These are phyloP conservation scores for Onygenales sp. DNA, from an alignment of 2,329 filamentous ascomycete species.

Conservation along the genomic window DNA sequence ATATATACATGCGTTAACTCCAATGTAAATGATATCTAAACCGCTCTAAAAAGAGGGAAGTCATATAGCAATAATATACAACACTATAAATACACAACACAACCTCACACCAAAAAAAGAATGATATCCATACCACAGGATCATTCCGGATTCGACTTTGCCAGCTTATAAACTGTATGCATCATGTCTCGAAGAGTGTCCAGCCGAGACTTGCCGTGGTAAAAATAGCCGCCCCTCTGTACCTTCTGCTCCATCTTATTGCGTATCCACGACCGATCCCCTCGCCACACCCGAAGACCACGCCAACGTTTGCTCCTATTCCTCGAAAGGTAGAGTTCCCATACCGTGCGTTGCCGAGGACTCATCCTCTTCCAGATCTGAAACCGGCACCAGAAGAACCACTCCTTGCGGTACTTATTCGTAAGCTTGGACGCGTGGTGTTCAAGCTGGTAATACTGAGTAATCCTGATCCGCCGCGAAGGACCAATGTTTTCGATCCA, in stretches of 20 bases:
- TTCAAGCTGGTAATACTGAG: constrained; percentile 1
- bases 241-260: neutral
- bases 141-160: neutral
- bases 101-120: neutral
- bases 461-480: neutral
- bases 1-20: neutral
- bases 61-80: neutral
- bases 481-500: neutral
- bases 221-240: neutral
- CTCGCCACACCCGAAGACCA: neutral
- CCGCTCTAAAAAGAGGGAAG: neutral
- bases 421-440: neutral
- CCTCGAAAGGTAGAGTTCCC: neutral
- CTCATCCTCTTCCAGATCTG: neutral
- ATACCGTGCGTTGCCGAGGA: neutral
- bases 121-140: neutral
- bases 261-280: neutral
- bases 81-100: neutral
- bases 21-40: neutral
- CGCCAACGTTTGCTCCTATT: constrained; percentile 1
- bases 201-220: neutral
- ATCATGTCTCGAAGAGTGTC: constrained; percentile 1
- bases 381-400: constrained; percentile 1
- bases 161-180: neutral
- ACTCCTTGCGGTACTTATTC: neutral